Conservation (phyloP, 1,284 basidiomycete species). For the Sanghuangporus weigelae region DNA sequence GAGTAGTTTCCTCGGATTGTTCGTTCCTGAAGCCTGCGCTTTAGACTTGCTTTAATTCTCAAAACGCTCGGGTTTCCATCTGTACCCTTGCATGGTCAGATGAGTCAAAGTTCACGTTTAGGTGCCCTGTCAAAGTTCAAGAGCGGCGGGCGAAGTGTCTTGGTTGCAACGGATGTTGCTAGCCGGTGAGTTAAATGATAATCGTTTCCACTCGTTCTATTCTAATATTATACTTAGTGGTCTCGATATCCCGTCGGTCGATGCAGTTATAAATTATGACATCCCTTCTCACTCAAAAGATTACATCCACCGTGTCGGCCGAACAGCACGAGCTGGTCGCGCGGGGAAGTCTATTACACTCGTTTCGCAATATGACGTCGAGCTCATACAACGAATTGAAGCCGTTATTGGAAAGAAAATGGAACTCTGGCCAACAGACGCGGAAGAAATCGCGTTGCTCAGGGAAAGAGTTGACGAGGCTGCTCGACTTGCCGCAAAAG, state of each 20-base stretch:
- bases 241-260: slow-evolving; percentile 94
- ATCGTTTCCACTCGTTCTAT: slow-evolving; percentile 6
- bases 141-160: slow-evolving; percentile 83
- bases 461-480: slow-evolving; percentile 92
- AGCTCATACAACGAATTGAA: slow-evolving; percentile 93
- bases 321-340: slow-evolving; percentile 94
- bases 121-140: slow-evolving; percentile 98
- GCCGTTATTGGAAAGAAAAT: slow-evolving; percentile 90
- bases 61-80: slow-evolving; percentile 92
- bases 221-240: slow-evolving; percentile 48
- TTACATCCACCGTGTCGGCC: slow-evolving; percentile 97
- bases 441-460: slow-evolving; percentile 86
- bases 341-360: slow-evolving; percentile 95
- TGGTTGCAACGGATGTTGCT: slow-evolving; percentile 98
- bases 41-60: slow-evolving; percentile 82
- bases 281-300: slow-evolving; percentile 98
- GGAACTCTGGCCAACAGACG: slow-evolving; percentile 86
- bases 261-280: slow-evolving; percentile 97
- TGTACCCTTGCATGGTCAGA: slow-evolving; percentile 93
- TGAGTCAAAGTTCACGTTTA: slow-evolving; percentile 89
- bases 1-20: background rate
- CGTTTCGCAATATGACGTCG: slow-evolving; percentile 98
- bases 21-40: slow-evolving; percentile 1
- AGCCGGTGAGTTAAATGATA: slow-evolving; percentile 55
- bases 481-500: slow-evolving; percentile 74